phyloP scores from a whole-genome alignment of 2,329 filamentous ascomycete species.

The Grosmannia penicillata region DNA sequence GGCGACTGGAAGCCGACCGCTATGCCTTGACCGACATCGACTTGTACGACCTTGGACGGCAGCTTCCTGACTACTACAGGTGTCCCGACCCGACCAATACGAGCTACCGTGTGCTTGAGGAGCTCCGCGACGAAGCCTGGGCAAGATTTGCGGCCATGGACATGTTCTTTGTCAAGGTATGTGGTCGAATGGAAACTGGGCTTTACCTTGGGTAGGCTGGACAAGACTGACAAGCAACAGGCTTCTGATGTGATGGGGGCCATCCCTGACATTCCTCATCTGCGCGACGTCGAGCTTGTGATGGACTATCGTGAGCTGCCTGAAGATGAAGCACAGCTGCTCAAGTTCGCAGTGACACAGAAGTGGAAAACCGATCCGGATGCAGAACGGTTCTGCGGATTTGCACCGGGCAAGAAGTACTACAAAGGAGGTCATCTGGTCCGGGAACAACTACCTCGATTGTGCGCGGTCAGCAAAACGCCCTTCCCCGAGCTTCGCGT shows the following conservation, averaged over 20 bases:
- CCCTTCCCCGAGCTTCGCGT: constrained; percentile 41
- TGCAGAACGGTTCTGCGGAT: constrained; percentile 32
- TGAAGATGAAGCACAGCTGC: constrained; percentile 30
- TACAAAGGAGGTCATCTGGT: constrained; percentile 41
- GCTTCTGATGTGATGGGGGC: constrained; percentile 47
- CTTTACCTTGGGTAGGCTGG: too few species aligned
- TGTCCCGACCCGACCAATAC: constrained; percentile 28
- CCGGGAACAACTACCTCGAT: constrained; percentile 32
- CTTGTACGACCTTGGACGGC: constrained; percentile 36
- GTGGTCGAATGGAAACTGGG: too few species aligned
- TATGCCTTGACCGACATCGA: constrained; percentile 37
- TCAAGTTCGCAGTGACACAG: constrained; percentile 24
- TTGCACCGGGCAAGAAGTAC: constrained; percentile 42
- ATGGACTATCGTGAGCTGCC: constrained; percentile 46
- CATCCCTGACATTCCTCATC: constrained; percentile 41
- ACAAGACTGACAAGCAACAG: constrained; percentile 18
- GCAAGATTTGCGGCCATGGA: constrained; percentile 41
- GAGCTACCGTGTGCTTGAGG: constrained; percentile 26
- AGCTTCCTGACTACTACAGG: constrained; percentile 37
- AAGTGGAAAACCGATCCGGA: constrained; percentile 49
- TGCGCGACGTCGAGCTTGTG: constrained; percentile 37
- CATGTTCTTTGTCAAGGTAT: constrained; percentile 54
- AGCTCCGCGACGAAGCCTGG: constrained; percentile 33
- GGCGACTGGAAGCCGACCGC: constrained; percentile 40
- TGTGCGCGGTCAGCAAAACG: constrained; percentile 31